Base-by-base conservation (phyloP, 1,284 basidiomycete species). In the Leccinum solheimii region DNA sequence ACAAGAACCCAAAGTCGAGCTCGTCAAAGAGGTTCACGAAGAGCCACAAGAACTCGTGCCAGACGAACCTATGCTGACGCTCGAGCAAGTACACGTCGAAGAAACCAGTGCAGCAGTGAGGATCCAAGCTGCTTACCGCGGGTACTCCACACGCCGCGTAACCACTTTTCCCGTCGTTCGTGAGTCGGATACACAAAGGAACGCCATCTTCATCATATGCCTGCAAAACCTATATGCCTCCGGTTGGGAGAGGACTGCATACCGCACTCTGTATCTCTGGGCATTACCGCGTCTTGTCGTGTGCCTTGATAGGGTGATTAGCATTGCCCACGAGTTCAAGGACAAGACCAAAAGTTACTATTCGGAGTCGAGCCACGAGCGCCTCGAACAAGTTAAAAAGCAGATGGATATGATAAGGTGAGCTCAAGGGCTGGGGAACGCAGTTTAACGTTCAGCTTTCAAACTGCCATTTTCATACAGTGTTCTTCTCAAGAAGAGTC, bases 271-370 rank as follows among this genome's bases (percentile, higher is more conserved):
- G 16, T 83, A 80, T 68, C 74, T 83, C 1, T 83, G 83, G 1
- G 79, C 82, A 5, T 70, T 86, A 4, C 82, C 84, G 0, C 80
- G 79, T 62, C 68, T 83, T 3, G 72, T 84, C 21, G 68, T 79
- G 3, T 81, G 77, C 60, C 73, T 86, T n/a, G 78, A 84, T 23
- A 66, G 71, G 19, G 70, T 76, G 8, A 69, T 75, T 14, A 50
- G 62, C 1, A 59, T 73, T 21, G 67, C 75, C 1, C 62, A 70
- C 40, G 62, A 70, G 1, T 64, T 67, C n/a, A 83, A 81, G 67
- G 67, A 38, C 8, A 64, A 67, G 23, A 76, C 73, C 2, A 81
- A 76, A 65, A 68, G 74, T 52, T 70, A 73, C 14, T 64, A 78
- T 14, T 66, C 26, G 19, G 60, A 67, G 13, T 76, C 67, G 16